phyloP scores from a whole-genome alignment of 495 filamentous ascomycete species.

The Aspergillus hancockii region DNA sequence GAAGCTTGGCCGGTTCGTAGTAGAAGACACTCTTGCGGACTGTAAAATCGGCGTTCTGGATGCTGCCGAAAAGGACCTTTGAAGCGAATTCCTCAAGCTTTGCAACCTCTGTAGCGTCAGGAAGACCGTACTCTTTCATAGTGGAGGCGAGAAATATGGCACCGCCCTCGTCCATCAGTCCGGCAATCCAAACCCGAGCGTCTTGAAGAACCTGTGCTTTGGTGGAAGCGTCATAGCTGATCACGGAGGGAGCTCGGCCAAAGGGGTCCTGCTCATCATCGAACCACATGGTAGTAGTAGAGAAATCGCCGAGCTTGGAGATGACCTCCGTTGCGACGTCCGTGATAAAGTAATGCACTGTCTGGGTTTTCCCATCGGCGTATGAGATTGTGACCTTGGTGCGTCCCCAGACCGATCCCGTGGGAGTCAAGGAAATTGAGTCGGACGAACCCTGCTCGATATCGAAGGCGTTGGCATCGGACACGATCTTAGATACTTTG shows the following conservation, averaged over 20 bases:
- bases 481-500: slow-evolving; percentile 15
- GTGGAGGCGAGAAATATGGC: slow-evolving; percentile 45
- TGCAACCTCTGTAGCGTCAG: slow-evolving; percentile 40
- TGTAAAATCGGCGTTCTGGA: slow-evolving; percentile 40
- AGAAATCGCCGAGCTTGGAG: slow-evolving; percentile 38
- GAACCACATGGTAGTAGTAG: slow-evolving; percentile 43
- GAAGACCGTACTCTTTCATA: slow-evolving; percentile 50
- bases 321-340: slow-evolving; percentile 34
- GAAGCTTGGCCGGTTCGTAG: slow-evolving; percentile 42
- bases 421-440: slow-evolving; percentile 7
- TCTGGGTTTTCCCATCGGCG: slow-evolving; percentile 40
- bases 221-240: slow-evolving; percentile 48
- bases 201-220: slow-evolving; percentile 46
- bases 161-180: slow-evolving; percentile 54
- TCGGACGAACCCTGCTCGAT: slow-evolving; percentile 16
- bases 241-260: slow-evolving; percentile 46
- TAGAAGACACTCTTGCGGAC: slow-evolving; percentile 54
- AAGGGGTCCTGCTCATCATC: slow-evolving; percentile 49
- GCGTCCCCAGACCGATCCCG: slow-evolving; percentile 30
- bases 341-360: slow-evolving; percentile 52
- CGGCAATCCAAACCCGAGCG: slow-evolving; percentile 52
- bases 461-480: slow-evolving; percentile 26
- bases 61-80: slow-evolving; percentile 39
- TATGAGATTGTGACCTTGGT: slow-evolving; percentile 42
- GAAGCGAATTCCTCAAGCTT: slow-evolving; percentile 49